Base-by-base conservation (phyloP, 164 flowering plant species). In the Vitis rupestris region DNA sequence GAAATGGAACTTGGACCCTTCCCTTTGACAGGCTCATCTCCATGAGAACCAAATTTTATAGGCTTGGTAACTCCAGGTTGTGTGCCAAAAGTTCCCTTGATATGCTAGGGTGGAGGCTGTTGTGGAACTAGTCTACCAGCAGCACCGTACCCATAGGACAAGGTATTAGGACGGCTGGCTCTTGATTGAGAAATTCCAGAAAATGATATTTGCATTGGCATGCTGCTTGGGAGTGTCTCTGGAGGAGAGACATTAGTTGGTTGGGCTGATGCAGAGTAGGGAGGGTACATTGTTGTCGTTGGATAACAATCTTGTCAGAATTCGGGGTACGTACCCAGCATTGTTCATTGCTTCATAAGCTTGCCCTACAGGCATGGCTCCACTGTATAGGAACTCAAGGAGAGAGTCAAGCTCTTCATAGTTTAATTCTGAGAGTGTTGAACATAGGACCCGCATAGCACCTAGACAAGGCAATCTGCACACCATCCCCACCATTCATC, bases 381-480 rank as follows among this genome's bases (percentile, higher is more conserved):
- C 17, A 17, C 17, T 17, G 17, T 17, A 17, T 0, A 17, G 17
- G 17, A 17, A 17, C 17, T 17, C 17, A 17, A 17, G 17, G 17
- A 17, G 17, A 17, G 17, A 17, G 17, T 17, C 17, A 17, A 17
- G 17, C 17, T 17, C 17, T 17, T 17, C 17, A 17, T 17, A 17
- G 17, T 17, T 17, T 17, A 17, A 17, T 17, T 17, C 17, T 84
- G 49, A 93, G 86, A 1, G 88, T 89, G 79, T 93, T 95, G 78
- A 95, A 95, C 97, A 95, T 91, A 5, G 98, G 97, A 50, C 99
- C 98, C 4, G 99, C 99, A 80, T 90, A 91, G 82, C 97, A 92
- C 44, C 99, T 98, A 0, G 99, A 91, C 65, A 93, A 44, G 1
- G 98, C 98, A 70, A 91, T 91, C 79, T 95, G 98, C 50, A 88